Evolutionary conservation across 805 yeast species (phyloP).

Genomic region (baker's yeast (Saccharomyces cerevisiae)): DNA sequence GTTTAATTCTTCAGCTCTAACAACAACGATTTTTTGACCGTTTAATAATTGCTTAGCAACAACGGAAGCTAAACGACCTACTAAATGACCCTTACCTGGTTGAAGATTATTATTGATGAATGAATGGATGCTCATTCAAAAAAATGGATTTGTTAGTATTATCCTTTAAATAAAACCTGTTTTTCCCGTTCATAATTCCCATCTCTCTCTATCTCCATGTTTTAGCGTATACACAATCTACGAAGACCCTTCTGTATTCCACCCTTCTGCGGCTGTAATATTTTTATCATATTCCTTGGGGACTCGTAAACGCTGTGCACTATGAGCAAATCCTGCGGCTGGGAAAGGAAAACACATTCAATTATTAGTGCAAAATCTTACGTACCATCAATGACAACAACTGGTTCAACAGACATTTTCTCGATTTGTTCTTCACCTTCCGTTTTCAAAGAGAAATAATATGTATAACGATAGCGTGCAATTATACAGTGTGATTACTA

Average conservation of each 20-base stretch:
- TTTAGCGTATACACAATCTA: neutral
- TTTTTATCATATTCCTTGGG: too few species aligned
- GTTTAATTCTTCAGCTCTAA: conserved; percentile 96
- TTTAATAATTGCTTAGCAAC: conserved; percentile 97
- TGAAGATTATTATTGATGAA: conserved; percentile 2
- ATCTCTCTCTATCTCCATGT: neutral
- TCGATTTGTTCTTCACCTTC: neutral
- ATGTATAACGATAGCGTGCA: neutral
- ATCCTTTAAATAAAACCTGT: neutral
- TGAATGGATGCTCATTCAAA: neutral
- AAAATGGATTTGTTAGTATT: conserved; percentile 7
- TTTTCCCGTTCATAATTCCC: neutral
- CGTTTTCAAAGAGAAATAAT: neutral
- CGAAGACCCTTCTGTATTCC: too few species aligned
- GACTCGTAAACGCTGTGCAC: too few species aligned
- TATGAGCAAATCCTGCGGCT: neutral
- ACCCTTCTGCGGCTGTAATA: neutral
- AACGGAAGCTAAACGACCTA: conserved; percentile 98
- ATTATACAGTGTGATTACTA: neutral
- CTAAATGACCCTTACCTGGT: conserved; percentile 92
- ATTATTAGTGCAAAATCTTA: conserved; percentile 10
- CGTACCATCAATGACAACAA: conserved; percentile 94
- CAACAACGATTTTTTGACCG: conserved; percentile 97
- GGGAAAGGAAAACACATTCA: neutral
- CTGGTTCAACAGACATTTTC: conserved; percentile 51